These are phyloP conservation scores for Mucor ambiguus DNA, from an alignment of 371 early-diverging fungal species.

Conservation along the genomic window DNA sequence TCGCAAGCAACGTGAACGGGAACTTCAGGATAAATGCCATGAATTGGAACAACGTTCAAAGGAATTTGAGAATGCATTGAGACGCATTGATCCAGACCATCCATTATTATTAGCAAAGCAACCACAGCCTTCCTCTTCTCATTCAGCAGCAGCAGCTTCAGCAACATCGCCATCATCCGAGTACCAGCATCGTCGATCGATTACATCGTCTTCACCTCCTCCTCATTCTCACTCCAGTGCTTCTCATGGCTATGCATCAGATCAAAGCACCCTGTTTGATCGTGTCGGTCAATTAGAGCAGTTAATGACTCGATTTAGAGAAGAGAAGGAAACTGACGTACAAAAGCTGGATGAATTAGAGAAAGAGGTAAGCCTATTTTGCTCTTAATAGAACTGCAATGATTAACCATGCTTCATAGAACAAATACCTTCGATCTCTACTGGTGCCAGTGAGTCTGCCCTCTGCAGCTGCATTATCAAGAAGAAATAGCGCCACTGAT, in stretches of 20 bases:
- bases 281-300: conserved; percentile 45
- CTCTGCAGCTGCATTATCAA: neutral
- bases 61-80: conserved; percentile 42
- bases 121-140: neutral
- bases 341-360: conserved; percentile 39
- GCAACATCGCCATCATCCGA: neutral
- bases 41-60: conserved; percentile 51
- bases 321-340: conserved; percentile 41
- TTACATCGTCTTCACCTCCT: neutral
- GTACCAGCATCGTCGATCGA: neutral
- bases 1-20: conserved; percentile 60
- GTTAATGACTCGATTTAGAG: conserved; percentile 35
- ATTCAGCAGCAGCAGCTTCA: neutral
- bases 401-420: conserved; percentile 10
- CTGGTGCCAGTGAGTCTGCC: conserved; percentile 8
- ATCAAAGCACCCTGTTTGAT: conserved; percentile 27
- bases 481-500: neutral
- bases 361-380: conserved; percentile 31
- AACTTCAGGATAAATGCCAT: conserved; percentile 52
- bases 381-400: neutral
- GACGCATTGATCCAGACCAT: conserved; percentile 31
- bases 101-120: conserved; percentile 15
- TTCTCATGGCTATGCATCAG: neutral
- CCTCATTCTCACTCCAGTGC: neutral
- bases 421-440: conserved; percentile 20